These are phyloP conservation scores for Phytophthora brassicae DNA, from an alignment of 352 stramenopile genomes.

Conservation along the genomic window DNA sequence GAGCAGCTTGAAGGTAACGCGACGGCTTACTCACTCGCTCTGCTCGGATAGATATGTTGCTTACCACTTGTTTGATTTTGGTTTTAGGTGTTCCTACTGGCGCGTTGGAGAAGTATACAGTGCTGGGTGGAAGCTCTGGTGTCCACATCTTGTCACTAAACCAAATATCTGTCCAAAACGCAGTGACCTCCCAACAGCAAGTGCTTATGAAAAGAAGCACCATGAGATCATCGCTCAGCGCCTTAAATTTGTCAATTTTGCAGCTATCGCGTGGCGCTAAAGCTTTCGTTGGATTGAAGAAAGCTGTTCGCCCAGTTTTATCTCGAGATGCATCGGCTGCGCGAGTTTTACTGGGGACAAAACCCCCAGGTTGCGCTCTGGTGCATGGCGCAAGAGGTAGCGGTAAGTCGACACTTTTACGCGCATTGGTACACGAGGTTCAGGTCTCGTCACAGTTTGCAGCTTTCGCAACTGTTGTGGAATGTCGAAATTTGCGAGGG, in stretches of 20 bases:
- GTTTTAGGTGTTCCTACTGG: conserved; percentile 51
- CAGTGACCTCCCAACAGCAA: conserved; percentile 22
- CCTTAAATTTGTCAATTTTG: conserved; percentile 32
- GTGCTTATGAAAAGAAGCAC: conserved; percentile 26
- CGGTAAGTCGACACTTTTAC: conserved; percentile 78
- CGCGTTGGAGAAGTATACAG: conserved; percentile 57
- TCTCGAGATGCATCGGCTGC: conserved; percentile 48
- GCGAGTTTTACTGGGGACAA: conserved; percentile 61
- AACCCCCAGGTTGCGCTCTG: conserved; percentile 60
- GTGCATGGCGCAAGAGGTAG: conserved; percentile 73
- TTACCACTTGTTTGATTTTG: neutral
- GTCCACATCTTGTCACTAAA: conserved; percentile 30
- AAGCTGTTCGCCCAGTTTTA: conserved; percentile 52
- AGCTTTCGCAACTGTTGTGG: conserved; percentile 48
- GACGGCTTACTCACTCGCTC: neutral
- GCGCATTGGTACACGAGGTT: conserved; percentile 45
- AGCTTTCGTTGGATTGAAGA: conserved; percentile 45
- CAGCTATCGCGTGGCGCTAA: conserved; percentile 46
- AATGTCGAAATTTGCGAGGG: conserved; percentile 75
- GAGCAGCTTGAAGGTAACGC: conserved; percentile 53
- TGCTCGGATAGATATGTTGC: neutral
- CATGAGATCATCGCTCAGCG: neutral
- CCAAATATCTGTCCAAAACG: conserved; percentile 39
- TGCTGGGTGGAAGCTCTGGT: conserved; percentile 42
- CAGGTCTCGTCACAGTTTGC: conserved; percentile 34